Percentiles rank a stretch among this genome's conserved stretches.
phyloP scores from a whole-genome alignment of 805 yeast genomes.

The Candida ascalaphidarum region DNA sequence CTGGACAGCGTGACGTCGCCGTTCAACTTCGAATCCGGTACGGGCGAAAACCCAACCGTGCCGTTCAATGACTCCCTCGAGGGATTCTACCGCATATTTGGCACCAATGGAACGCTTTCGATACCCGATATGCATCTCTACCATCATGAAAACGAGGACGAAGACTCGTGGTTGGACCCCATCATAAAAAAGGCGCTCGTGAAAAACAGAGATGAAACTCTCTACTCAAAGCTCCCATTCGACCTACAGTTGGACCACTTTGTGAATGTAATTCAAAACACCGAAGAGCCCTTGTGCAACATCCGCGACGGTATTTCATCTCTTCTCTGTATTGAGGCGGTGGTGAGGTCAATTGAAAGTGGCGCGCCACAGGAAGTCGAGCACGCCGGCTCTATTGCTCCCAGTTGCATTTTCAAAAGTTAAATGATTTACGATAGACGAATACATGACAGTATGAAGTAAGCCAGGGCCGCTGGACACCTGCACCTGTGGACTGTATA shows the following conservation, averaged over 20 bases:
- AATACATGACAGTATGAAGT: too few relatives aligned
- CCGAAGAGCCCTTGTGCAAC: slow-evolving; percentile 19
- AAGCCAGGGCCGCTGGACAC: too few relatives aligned
- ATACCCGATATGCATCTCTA: slow-evolving; percentile 32
- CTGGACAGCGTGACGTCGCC: slow-evolving; percentile 34
- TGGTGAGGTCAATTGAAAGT: slow-evolving; percentile 21
- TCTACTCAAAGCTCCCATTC: slow-evolving; percentile 17
- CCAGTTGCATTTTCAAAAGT: too few relatives aligned
- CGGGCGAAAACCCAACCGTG: slow-evolving; percentile 36
- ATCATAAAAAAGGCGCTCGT: slow-evolving; percentile 8
- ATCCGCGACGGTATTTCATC: slow-evolving; percentile 32
- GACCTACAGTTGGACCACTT: slow-evolving; percentile 31
- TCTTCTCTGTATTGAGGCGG: slow-evolving; percentile 27
- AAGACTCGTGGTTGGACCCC: slow-evolving; percentile 17
- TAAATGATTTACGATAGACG: too few relatives aligned
- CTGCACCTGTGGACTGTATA: too few relatives aligned
- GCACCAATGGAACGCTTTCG: slow-evolving; percentile 29
- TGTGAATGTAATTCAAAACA: slow-evolving; percentile 22
- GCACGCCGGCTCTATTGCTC: too few relatives aligned
- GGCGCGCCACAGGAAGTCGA: slow-evolving; percentile 25
- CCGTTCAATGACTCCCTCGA: slow-evolving; percentile 20
- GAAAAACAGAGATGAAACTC: slow-evolving; percentile 5
- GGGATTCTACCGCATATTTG: slow-evolving; percentile 32
- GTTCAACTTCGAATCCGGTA: slow-evolving; percentile 31
- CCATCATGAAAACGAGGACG: slow-evolving; percentile 17